These are phyloP conservation scores for Sphagnum tenellum DNA, from an alignment of 225 moss, liverwort and hornwort species.

Conservation along the genomic window DNA sequence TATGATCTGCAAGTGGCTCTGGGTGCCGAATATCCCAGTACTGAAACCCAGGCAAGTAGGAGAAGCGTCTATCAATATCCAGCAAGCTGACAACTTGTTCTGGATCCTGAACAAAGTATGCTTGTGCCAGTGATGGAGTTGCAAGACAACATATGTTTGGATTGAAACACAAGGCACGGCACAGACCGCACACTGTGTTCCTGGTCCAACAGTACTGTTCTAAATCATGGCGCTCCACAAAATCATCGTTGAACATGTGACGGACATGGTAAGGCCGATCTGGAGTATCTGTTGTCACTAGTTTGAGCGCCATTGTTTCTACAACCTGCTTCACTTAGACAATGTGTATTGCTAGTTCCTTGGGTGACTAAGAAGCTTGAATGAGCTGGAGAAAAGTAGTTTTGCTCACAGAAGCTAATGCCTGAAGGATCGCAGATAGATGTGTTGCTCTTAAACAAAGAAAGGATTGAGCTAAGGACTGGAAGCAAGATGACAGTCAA, in stretches of 20 bases:
- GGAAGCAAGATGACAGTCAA: too few relatives aligned
- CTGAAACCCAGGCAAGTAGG: conserved; percentile 52
- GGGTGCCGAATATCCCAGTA: conserved; percentile 58
- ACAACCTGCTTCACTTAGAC: too few relatives aligned
- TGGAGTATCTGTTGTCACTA: too few relatives aligned
- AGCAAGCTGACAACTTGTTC: conserved; percentile 35
- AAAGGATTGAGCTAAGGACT: too few relatives aligned
- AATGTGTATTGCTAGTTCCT: too few relatives aligned
- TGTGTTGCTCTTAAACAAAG: too few relatives aligned
- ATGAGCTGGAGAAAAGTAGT: too few relatives aligned
- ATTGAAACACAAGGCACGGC: conserved; percentile 25
- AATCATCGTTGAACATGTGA: conserved; percentile 61
- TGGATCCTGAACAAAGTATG: conserved; percentile 38
- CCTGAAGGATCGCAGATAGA: too few relatives aligned
- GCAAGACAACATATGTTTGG: conserved; percentile 50
- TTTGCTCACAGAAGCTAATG: too few relatives aligned
- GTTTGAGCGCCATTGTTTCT: too few relatives aligned
- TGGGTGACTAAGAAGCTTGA: too few relatives aligned
- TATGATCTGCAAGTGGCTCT: conserved; percentile 12
- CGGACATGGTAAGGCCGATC: too few relatives aligned
- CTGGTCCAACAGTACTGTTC: conserved; percentile 67
- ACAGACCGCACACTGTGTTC: conserved; percentile 33
- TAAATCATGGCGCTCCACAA: conserved; percentile 55
- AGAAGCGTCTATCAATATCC: conserved; percentile 61
- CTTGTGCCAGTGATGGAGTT: conserved; percentile 56